phyloP scores from a whole-genome alignment of 352 stramenopile genomes.

The Elongisporangium anandrum region DNA sequence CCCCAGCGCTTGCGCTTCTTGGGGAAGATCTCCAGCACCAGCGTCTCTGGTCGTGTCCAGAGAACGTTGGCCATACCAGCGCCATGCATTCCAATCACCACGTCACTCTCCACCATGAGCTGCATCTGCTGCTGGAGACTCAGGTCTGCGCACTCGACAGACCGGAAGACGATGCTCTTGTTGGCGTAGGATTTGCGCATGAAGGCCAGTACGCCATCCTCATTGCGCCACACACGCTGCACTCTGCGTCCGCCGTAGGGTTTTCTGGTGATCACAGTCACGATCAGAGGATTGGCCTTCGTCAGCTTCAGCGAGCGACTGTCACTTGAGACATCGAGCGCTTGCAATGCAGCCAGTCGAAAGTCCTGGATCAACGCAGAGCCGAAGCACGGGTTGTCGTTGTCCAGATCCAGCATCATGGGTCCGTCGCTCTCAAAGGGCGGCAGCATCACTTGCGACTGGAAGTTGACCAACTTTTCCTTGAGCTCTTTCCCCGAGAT shows the following conservation, averaged over 20 bases:
- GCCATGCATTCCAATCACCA: slow-evolving; percentile 83
- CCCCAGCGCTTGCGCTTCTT: no score
- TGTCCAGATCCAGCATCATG: slow-evolving; percentile 21
- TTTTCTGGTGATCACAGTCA: slow-evolving; percentile 58
- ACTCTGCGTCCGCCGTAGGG: slow-evolving; percentile 42
- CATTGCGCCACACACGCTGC: slow-evolving; percentile 65
- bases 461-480: slow-evolving; percentile 8
- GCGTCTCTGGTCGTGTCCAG: slow-evolving; percentile 45
- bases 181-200: slow-evolving; percentile 36
- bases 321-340: slow-evolving; percentile 15
- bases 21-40: slow-evolving; percentile 78
- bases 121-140: slow-evolving; percentile 58
- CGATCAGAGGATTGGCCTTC: slow-evolving; percentile 11
- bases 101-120: slow-evolving; percentile 54
- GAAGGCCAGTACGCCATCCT: slow-evolving; percentile 39
- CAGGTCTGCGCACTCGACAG: slow-evolving; percentile 61
- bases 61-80: slow-evolving; percentile 76
- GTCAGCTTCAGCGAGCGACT: background rate
- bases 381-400: slow-evolving; percentile 16
- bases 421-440: slow-evolving; percentile 16
- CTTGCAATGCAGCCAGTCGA: slow-evolving; percentile 13
- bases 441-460: slow-evolving; percentile 11
- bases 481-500: slow-evolving; percentile 5
- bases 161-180: slow-evolving; percentile 32
- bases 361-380: slow-evolving; percentile 27